These are phyloP conservation scores for Pythium biforme DNA, from an alignment of 352 stramenopile species.

Conservation along the genomic window DNA sequence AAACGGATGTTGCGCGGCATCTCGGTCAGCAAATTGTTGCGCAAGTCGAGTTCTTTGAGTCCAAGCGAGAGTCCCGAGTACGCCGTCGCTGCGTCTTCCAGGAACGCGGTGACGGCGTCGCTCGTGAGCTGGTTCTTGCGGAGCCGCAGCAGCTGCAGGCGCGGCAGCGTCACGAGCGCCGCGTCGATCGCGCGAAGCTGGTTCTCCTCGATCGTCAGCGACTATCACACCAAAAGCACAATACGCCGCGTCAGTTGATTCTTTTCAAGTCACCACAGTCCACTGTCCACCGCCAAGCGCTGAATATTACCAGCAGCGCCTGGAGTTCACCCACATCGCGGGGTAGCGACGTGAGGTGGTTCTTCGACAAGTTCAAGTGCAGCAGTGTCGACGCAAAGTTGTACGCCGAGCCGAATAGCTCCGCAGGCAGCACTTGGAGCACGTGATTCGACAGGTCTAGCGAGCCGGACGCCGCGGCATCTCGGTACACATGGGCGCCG, in stretches of 20 bases:
- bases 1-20: conserved; percentile 42
- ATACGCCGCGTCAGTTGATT: neutral
- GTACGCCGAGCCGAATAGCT: conserved; percentile 24
- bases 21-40: conserved; percentile 55
- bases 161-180: conserved; percentile 40
- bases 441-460: conserved; percentile 45
- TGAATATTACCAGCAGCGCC: conserved; percentile 38
- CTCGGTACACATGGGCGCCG: conserved; percentile 42
- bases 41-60: conserved; percentile 68
- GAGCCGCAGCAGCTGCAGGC: conserved; percentile 59
- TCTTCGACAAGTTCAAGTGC: conserved; percentile 72
- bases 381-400: conserved; percentile 53
- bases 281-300: no score
- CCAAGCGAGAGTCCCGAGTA: conserved; percentile 1
- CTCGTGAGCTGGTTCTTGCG: conserved; percentile 72
- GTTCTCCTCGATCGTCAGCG: conserved; percentile 73
- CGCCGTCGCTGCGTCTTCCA: conserved; percentile 21
- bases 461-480: conserved; percentile 53
- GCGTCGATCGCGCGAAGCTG: conserved; percentile 44
- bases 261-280: neutral
- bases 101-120: conserved; percentile 41
- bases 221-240: conserved; percentile 30
- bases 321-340: conserved; percentile 42
- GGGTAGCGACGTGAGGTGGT: conserved; percentile 47
- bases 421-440: conserved; percentile 30